A percentile compares a stretch with the other conserved stretches of the same genome.
Conservation (phyloP, 2,329 filamentous ascomycete genomes). For the Fusarium fracticaudum region DNA sequence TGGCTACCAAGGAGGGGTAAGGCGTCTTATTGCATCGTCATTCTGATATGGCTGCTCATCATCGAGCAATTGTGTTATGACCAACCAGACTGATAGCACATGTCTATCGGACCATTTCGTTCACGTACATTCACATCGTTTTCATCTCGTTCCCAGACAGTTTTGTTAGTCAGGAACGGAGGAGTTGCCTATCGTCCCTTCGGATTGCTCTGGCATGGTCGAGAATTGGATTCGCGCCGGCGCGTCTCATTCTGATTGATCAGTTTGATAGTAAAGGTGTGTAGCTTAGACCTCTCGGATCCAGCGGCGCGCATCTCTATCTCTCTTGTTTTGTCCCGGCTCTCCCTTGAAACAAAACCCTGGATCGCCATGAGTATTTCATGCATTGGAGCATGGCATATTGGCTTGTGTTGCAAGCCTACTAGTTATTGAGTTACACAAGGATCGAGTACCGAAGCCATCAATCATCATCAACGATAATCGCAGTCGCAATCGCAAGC, state of each 20-base stretch:
- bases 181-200: slow-evolving; percentile 11
- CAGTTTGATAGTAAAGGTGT: slow-evolving; percentile 14
- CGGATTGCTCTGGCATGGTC: slow-evolving; percentile 22
- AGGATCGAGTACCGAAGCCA: slow-evolving; percentile 14
- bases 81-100: slow-evolving; percentile 8
- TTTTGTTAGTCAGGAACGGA: slow-evolving; percentile 32
- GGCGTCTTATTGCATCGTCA: slow-evolving; percentile 35
- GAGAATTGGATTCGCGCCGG: slow-evolving; percentile 30
- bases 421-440: neutral
- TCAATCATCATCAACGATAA: slow-evolving; percentile 27
- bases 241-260: slow-evolving; percentile 31
- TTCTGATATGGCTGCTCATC: slow-evolving; percentile 41
- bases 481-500: slow-evolving; percentile 15
- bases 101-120: slow-evolving; percentile 13
- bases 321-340: slow-evolving; percentile 10
- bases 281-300: slow-evolving; percentile 27
- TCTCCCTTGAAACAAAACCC: slow-evolving; percentile 17
- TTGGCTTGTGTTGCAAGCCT: neutral
- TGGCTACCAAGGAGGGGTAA: slow-evolving; percentile 18
- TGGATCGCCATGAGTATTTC: slow-evolving; percentile 8
- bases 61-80: slow-evolving; percentile 18
- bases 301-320: slow-evolving; percentile 31
- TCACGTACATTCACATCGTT: neutral
- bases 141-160: slow-evolving; percentile 26
- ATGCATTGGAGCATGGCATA: slow-evolving; percentile 14